A percentile compares a stretch with the other conserved stretches of the same genome.
phyloP scores from a whole-genome alignment of 768 basidiomycete genomes.

The Russula virescens region DNA sequence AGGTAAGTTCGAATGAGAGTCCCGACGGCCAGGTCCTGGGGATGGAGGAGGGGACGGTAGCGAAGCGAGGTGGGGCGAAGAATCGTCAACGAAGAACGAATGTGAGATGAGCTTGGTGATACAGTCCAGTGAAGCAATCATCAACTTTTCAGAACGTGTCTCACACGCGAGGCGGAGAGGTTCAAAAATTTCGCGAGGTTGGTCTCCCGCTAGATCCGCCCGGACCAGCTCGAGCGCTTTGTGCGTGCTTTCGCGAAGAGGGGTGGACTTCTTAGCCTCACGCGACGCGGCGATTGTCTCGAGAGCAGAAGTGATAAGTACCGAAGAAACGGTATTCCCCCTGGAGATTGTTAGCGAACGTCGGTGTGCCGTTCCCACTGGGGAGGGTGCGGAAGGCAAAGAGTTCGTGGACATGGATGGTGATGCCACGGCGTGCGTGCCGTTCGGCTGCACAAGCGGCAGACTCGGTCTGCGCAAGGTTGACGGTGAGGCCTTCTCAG shows the following conservation, averaged over 20 bases:
- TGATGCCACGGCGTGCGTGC: constrained; percentile 3
- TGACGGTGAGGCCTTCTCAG: constrained; percentile 6
- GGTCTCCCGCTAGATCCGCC: constrained; percentile 65
- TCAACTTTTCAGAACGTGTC: constrained; percentile 86
- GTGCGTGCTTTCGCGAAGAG: constrained; percentile 79
- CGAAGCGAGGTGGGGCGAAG: constrained; percentile 34
- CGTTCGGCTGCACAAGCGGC: constrained; percentile 11
- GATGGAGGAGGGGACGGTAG: constrained; percentile 75
- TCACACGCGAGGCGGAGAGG: constrained; percentile 96
- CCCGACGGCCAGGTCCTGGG: constrained; percentile 43
- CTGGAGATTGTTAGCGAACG: constrained; percentile 39
- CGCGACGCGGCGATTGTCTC: constrained; percentile 83
- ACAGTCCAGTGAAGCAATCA: constrained; percentile 96
- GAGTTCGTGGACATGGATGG: constrained; percentile 24
- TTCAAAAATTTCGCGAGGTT: constrained; percentile 86
- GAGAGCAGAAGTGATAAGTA: constrained; percentile 77
- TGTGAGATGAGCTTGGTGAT: constrained; percentile 97
- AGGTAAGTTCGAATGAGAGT: constrained; percentile 40
- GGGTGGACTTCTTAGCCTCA: constrained; percentile 76
- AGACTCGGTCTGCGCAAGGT: constrained; percentile 16
- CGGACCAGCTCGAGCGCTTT: constrained; percentile 78
- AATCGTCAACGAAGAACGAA: constrained; percentile 85
- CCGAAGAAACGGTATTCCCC: constrained; percentile 70
- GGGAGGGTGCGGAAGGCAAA: constrained; percentile 14
- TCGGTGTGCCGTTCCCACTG: constrained; percentile 29